Evolutionary conservation across 768 basidiomycete species (phyloP).

Genomic region (Ramaria sp.): DNA sequence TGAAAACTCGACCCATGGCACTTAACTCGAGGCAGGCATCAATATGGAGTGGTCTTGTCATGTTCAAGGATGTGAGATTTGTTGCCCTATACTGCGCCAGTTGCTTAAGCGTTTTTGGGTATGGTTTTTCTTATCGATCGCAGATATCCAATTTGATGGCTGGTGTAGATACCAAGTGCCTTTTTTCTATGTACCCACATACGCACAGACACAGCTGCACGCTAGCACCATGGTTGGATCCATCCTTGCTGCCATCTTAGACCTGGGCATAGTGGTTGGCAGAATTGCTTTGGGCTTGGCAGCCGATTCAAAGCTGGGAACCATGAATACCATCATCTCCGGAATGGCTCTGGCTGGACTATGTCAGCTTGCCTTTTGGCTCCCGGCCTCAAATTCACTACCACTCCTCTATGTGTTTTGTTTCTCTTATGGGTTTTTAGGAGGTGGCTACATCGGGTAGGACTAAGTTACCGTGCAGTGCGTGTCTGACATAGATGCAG

Average conservation of each 20-base stretch:
- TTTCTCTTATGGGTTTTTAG: slow-evolving; percentile 3
- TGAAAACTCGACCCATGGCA: not conserved
- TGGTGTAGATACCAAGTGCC: not conserved
- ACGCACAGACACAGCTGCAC: not conserved
- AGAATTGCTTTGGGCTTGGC: not conserved
- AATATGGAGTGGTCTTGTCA: not conserved
- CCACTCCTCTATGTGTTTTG: slow-evolving; percentile 2
- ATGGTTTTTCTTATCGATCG: not conserved
- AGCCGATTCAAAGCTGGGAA: slow-evolving; percentile 4
- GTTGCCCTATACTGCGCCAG: slow-evolving; percentile 3
- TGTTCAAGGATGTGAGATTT: slow-evolving; percentile 7
- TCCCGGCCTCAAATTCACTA: slow-evolving; percentile 1
- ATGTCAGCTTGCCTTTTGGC: slow-evolving; percentile 5
- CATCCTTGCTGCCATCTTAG: not conserved
- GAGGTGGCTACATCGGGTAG: slow-evolving; percentile 7
- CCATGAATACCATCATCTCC: not conserved
- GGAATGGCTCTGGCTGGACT: slow-evolving; percentile 2
- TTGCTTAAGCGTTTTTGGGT: slow-evolving; percentile 8
- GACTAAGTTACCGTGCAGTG: not conserved
- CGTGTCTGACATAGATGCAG: not conserved
- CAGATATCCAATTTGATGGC: not conserved
- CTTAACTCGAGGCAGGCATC: not conserved
- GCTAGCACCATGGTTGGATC: not conserved
- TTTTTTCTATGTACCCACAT: slow-evolving; percentile 5
- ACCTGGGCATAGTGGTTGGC: slow-evolving; percentile 2